phyloP scores from a whole-genome alignment of 768 basidiomycete species.

The Daedaleopsis nitida region DNA sequence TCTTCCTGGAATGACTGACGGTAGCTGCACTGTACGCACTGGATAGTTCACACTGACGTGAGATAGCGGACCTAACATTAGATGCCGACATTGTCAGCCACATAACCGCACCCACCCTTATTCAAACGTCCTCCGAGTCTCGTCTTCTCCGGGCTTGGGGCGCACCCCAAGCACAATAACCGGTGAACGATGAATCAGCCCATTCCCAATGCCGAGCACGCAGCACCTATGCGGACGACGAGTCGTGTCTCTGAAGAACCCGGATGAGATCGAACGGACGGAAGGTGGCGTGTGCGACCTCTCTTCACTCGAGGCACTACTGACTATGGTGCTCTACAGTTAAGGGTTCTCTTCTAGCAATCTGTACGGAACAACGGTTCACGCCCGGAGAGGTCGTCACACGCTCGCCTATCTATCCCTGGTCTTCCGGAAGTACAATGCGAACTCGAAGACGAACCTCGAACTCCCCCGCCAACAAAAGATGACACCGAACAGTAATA shows the following conservation, averaged over 20 bases:
- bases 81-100: neutral
- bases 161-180: neutral
- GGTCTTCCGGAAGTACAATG: neutral
- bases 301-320: neutral
- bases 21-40: no score
- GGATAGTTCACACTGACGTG: neutral
- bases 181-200: neutral
- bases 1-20: no score
- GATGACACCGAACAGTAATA: neutral
- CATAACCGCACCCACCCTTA: neutral
- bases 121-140: neutral
- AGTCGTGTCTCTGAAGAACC: neutral
- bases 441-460: neutral
- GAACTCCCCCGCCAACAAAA: neutral
- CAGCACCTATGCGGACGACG: neutral
- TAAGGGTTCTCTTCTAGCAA: neutral
- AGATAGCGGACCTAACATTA: neutral
- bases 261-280: neutral
- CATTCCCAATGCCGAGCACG: neutral
- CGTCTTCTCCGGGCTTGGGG: neutral
- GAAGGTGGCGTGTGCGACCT: neutral
- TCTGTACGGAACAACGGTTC: no score
- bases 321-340: neutral
- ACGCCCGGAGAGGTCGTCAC: neutral
- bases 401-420: neutral